These are phyloP conservation scores for Canariomyces notabilis DNA, from an alignment of 2,329 filamentous ascomycete species.

Conservation along the genomic window DNA sequence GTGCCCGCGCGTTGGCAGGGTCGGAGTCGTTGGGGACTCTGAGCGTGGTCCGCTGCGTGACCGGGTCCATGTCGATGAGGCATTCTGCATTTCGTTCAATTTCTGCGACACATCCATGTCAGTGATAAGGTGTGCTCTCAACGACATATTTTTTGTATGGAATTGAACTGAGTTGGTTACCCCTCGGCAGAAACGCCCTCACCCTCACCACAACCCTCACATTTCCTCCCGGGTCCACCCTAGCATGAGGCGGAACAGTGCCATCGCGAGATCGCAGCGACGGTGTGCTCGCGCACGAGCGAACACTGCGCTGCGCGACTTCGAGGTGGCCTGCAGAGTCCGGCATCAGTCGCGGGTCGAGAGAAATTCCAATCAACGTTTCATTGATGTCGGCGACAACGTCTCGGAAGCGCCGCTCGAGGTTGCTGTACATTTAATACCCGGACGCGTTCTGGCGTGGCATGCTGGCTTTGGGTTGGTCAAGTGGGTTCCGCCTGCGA, in stretches of 20 bases:
- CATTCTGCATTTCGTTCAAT: conserved; percentile 75
- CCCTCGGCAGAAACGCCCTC: conserved; percentile 71
- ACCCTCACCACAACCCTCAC: conserved; percentile 79
- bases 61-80: conserved; percentile 85
- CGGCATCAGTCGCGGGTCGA: conserved; percentile 34
- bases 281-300: conserved; percentile 71
- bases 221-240: conserved; percentile 64
- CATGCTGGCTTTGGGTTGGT: conserved; percentile 6
- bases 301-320: conserved; percentile 34
- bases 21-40: conserved; percentile 45
- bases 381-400: conserved; percentile 36
- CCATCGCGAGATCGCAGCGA: conserved; percentile 70
- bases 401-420: conserved; percentile 34
- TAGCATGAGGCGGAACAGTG: conserved; percentile 51
- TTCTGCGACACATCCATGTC: conserved; percentile 50
- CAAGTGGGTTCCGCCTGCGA: conserved; percentile 7
- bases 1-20: conserved; percentile 51
- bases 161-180: conserved; percentile 43
- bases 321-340: conserved; percentile 16
- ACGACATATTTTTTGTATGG: not conserved
- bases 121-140: not conserved
- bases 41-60: conserved; percentile 78
- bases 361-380: conserved; percentile 38
- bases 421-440: conserved; percentile 25
- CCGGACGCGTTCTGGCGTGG: not conserved